These are phyloP conservation scores for Dothideomycetes sp. DNA, from an alignment of 2,329 filamentous ascomycete genomes.

Conservation along the genomic window DNA sequence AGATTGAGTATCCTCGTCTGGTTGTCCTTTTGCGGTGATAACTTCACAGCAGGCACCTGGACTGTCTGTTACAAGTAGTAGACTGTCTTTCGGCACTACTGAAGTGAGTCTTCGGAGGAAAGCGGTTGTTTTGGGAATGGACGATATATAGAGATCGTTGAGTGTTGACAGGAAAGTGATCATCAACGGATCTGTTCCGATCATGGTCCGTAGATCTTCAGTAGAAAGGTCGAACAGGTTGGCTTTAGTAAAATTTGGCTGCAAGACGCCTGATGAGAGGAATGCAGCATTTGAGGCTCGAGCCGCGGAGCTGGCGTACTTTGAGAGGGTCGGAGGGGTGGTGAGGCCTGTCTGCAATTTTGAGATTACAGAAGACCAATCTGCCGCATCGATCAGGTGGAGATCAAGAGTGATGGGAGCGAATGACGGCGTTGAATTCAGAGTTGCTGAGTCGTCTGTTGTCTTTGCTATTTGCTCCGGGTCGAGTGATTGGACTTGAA, in stretches of 20 bases:
- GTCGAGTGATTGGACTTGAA: background rate
- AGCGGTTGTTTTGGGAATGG: conserved; percentile 3
- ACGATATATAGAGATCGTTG: conserved; percentile 1
- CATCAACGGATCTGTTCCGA: background rate
- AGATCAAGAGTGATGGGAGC: background rate
- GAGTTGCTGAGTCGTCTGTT: background rate
- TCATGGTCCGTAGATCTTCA: background rate
- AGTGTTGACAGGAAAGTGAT: conserved; percentile 2
- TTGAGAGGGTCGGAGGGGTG: conserved; percentile 3
- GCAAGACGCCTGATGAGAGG: background rate
- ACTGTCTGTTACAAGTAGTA: background rate
- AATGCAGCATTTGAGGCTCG: conserved; percentile 1
- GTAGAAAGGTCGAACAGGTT: background rate
- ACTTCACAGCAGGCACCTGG: background rate
- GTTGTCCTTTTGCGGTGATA: background rate
- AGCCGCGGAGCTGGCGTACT: conserved; percentile 3
- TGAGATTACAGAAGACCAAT: conserved; percentile 1
- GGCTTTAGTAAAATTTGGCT: background rate
- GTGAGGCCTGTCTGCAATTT: background rate
- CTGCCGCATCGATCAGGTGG: conserved; percentile 1
- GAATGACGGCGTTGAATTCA: background rate
- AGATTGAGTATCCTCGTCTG: background rate
- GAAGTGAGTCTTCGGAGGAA: conserved; percentile 1
- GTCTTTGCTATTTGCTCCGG: background rate
- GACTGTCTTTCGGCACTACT: background rate